Evolutionary conservation across 176 grass and related monocot species (phyloP).

Genomic region (Neostapfia colusana): DNA sequence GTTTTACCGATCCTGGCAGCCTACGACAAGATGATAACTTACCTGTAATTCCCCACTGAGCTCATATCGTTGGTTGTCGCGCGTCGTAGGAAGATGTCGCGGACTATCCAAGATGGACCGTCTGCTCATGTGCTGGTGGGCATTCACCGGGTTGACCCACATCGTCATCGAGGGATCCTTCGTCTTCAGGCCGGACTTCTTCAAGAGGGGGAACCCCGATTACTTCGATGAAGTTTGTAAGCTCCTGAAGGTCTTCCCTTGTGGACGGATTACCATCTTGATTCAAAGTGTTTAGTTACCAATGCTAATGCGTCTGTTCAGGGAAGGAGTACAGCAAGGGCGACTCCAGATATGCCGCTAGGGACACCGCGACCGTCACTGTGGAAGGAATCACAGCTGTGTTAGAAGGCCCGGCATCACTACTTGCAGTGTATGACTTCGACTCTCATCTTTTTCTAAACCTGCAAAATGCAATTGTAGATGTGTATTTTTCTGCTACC

Average conservation of each 20-base stretch:
- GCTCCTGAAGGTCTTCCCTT: neutral
- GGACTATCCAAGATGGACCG: constrained; percentile 60
- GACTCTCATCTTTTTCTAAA: neutral
- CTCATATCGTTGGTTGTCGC: neutral
- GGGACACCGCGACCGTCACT: constrained; percentile 62
- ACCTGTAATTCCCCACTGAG: neutral
- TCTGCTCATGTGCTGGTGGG: constrained; percentile 92
- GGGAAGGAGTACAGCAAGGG: constrained; percentile 95
- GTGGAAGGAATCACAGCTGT: constrained; percentile 76
- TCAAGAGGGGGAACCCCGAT: constrained; percentile 48
- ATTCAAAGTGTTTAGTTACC: neutral
- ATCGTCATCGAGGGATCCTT: constrained; percentile 71
- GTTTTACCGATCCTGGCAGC: neutral
- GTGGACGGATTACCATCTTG: neutral
- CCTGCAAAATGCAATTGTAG: neutral
- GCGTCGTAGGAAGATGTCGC: constrained; percentile 42
- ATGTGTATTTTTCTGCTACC: neutral
- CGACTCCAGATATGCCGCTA: constrained; percentile 75
- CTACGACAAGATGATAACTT: neutral
- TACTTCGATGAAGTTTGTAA: constrained; percentile 82
- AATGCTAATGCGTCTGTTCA: neutral
- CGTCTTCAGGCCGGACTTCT: constrained; percentile 61
- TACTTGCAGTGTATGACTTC: constrained; percentile 64
- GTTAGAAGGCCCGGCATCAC: constrained; percentile 68
- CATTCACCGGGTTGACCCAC: constrained; percentile 79